Base-by-base conservation (phyloP, 2,329 filamentous ascomycete genomes). In the Balansia obtecta region DNA sequence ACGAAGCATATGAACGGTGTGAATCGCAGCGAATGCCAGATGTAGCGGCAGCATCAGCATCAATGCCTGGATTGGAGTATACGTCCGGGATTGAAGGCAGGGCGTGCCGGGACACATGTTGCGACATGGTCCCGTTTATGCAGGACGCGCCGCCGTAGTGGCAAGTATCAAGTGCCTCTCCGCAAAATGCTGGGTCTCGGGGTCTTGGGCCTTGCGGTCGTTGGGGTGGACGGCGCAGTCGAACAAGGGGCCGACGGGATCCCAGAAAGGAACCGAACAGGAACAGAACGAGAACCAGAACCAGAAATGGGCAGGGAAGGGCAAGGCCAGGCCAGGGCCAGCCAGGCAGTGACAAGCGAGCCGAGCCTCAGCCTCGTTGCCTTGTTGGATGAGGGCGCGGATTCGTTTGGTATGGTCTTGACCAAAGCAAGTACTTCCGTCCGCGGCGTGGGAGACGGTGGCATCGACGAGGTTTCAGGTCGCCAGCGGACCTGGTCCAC, bases 81-180 rank as follows among this genome's bases (percentile, higher is more conserved):
- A 50, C 37, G 32, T 50, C 51, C 39, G 38, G 48, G 61, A 61
- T 63, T 63, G 63, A 67, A 61, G 46, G 30, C 38, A 72, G 65
- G 61, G 67, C 66, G 63, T 64, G 65, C 64, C 69, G 71, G 66
- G 68, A 67, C 64, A 68, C 68, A 69, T 71, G 70, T 67, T 76
- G 74, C 67, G 73, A 74, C 73, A 76, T 75, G 69, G 67, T 72
- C 65, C 64, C 39, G 50, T 51, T 53, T 50, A 53, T 55, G 53
- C 55, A 48, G 40, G 45, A 53, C 52, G 50, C 30, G 50, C 50
- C 54, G 53, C 51, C 54, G 53, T 50, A 53, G 48, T 53, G 52
- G 38, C 46, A 39, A 33, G 48, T 53, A 51, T 32, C 42, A 39
- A 33, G 37, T 46, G 48, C 45, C 38, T 43, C 51, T 51, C 52